A percentile compares a stretch with the other conserved stretches of the same genome.
Conservation (phyloP, 1,139 yeast genomes). For the Petasospora rhodanensis region DNA sequence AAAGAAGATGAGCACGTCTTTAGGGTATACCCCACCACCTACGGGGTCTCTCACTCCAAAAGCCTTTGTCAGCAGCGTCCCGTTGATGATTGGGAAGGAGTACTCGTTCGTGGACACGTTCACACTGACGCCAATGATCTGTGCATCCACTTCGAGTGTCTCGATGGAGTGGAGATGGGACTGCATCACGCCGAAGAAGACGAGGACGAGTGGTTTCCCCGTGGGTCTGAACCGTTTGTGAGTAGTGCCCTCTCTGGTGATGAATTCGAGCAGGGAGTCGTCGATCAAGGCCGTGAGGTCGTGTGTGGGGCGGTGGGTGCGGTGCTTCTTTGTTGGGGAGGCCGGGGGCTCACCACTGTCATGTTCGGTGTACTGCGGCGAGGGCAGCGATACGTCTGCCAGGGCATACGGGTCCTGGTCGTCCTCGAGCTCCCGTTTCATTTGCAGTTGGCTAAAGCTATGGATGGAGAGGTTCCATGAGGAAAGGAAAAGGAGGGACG, state of each 20-base stretch:
- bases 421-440: too few species aligned
- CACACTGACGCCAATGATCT: conserved; percentile 20
- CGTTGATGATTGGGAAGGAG: conserved; percentile 20
- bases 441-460: too few species aligned
- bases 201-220: conserved; percentile 15
- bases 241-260: conserved; percentile 5
- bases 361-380: too few species aligned
- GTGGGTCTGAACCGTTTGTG: conserved; percentile 4
- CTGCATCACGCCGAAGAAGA: conserved; percentile 24
- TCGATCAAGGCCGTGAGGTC: conserved; percentile 12
- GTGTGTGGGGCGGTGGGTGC: conserved; percentile 9
- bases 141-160: conserved; percentile 7
- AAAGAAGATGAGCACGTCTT: conserved; percentile 35
- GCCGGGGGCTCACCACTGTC: too few species aligned
- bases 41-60: conserved; percentile 38
- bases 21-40: conserved; percentile 45
- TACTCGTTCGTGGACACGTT: conserved; percentile 13
- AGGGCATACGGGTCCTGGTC: too few species aligned
- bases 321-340: conserved; percentile 7
- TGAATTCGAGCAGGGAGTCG: conserved; percentile 11
- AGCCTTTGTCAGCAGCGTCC: conserved; percentile 24
- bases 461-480: too few species aligned
- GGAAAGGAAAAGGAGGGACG: too few species aligned
- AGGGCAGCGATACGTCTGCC: background rate
- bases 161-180: conserved; percentile 14